These are phyloP conservation scores for Fraxinus excelsior DNA, from an alignment of 257 asterid species.

Conservation along the genomic window DNA sequence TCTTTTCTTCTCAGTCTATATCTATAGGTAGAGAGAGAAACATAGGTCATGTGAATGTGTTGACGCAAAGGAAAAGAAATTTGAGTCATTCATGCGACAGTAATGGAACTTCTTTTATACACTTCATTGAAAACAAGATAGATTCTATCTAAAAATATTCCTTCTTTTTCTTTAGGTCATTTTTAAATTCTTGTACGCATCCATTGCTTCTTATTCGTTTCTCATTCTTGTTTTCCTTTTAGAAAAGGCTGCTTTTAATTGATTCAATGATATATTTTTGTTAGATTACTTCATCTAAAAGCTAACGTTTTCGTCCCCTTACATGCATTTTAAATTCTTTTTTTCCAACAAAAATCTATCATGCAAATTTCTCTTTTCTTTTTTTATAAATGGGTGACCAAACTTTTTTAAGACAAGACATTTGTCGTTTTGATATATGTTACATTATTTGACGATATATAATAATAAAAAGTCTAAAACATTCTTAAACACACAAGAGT, in stretches of 20 bases:
- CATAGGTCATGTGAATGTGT: too few species aligned
- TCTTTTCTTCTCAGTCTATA: not conserved
- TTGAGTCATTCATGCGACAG: slow-evolving; percentile 25
- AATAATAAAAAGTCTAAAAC: not conserved
- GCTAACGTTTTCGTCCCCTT: not conserved
- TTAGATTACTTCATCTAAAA: too few species aligned
- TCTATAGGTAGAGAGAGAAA: too few species aligned
- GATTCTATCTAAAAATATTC: not conserved
- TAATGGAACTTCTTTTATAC: slow-evolving; percentile 27
- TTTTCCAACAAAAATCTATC: too few species aligned
- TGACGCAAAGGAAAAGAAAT: not conserved
- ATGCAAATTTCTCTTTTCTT: not conserved
- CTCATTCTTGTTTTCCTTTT: too few species aligned
- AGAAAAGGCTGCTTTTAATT: too few species aligned
- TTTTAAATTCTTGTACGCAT: not conserved
- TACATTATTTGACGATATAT: not conserved
- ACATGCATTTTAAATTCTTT: too few species aligned
- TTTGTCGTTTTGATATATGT: too few species aligned
- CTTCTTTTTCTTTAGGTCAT: too few species aligned
- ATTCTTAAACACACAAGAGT: not conserved
- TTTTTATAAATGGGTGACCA: too few species aligned
- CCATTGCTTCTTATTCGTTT: not conserved
- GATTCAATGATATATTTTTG: too few species aligned
- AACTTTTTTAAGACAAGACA: too few species aligned
- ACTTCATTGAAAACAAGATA: slow-evolving; percentile 17